phyloP scores from a whole-genome alignment of 148 eudicot genomes.

The Vaccinium darrowii region DNA sequence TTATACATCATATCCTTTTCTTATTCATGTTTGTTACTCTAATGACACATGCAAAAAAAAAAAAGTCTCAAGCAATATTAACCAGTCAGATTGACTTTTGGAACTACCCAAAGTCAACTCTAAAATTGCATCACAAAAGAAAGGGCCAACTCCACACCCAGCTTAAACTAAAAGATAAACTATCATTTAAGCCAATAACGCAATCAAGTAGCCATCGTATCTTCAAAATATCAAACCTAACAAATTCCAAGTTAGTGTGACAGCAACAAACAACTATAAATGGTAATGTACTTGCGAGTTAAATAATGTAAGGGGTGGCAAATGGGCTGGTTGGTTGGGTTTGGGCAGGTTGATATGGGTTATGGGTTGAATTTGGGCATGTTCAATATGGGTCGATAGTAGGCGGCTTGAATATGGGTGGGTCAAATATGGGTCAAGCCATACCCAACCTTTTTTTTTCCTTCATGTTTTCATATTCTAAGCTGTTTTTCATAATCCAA shows the following conservation, averaged over 20 bases:
- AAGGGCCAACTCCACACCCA: not conserved
- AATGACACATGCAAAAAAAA: not conserved
- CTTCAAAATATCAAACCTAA: not conserved
- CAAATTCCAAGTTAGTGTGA: not conserved
- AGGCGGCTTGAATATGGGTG: no score
- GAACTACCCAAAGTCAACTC: not conserved
- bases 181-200: not conserved
- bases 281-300: not conserved
- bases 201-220: not conserved
- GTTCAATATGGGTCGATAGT: no score
- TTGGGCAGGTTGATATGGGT: no score
- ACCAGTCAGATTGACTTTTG: not conserved
- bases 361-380: no score
- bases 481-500: no score
- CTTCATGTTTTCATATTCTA: no score
- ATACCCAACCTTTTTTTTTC: no score
- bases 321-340: no score
- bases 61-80: not conserved
- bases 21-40: not conserved
- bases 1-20: not conserved
- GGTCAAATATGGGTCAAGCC: no score
- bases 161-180: not conserved
- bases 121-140: not conserved
- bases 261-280: not conserved
- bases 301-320: not conserved